Evolutionary conservation across 768 basidiomycete species (phyloP).

Genomic region (Kondoa subrosea): DNA sequence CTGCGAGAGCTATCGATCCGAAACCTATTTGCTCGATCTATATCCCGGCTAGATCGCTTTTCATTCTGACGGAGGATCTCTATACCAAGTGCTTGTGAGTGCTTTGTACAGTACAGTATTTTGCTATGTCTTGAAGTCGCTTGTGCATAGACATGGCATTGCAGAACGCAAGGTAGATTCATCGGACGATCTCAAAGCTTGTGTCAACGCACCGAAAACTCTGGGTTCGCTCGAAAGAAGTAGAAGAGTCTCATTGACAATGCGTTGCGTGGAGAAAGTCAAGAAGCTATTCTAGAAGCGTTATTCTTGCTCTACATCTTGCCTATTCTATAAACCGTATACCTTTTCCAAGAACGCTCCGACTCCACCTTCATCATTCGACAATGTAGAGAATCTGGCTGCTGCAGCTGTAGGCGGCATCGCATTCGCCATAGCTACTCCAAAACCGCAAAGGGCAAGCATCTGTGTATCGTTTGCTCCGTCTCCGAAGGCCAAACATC

Average conservation of each 20-base stretch:
- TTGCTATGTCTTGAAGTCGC: neutral
- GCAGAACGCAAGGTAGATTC: constrained; percentile 32
- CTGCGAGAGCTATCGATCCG: constrained; percentile 32
- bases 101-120: too few relatives aligned
- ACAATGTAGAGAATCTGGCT: neutral
- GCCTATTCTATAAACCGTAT: neutral
- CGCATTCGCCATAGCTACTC: neutral
- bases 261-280: constrained; percentile 17
- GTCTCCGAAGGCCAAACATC: constrained; percentile 1
- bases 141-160: constrained; percentile 48
- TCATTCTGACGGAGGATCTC: constrained; percentile 53
- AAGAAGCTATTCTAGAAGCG: neutral
- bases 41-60: constrained; percentile 67
- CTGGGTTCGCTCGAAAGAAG: constrained; percentile 2
- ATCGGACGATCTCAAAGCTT: constrained; percentile 10
- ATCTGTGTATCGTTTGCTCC: neutral
- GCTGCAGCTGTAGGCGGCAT: neutral
- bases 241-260: constrained; percentile 16
- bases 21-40: constrained; percentile 53
- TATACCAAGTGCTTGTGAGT: constrained; percentile 47
- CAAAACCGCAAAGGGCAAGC: neutral
- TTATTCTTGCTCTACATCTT: neutral
- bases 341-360: constrained; percentile 7
- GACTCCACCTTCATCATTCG: constrained; percentile 1
- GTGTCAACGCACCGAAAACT: constrained; percentile 13